Percentiles rank a stretch among this genome's conserved stretches.
These are phyloP conservation scores for Colletotrichum coccodes DNA, from an alignment of 2,329 filamentous ascomycete genomes.

Conservation along the genomic window DNA sequence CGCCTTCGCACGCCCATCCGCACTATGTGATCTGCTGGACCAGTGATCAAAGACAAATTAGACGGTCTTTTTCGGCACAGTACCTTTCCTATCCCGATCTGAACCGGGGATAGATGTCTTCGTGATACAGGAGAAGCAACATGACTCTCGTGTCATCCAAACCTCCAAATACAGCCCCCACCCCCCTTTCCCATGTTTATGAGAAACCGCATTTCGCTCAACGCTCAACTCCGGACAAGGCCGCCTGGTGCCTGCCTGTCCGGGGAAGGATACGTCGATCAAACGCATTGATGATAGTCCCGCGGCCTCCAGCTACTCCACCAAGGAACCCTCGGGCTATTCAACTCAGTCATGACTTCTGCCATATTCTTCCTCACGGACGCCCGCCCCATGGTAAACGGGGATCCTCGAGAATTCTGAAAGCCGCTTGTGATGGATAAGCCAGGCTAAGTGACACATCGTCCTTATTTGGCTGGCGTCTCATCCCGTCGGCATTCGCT, in stretches of 20 bases:
- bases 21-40: not conserved
- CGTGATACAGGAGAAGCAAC: conserved; percentile 13
- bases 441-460: not conserved
- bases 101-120: conserved; percentile 10
- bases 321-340: not conserved
- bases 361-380: not conserved
- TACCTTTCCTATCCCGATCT: not conserved
- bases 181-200: not conserved
- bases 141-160: conserved; percentile 29
- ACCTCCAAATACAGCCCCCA: not conserved
- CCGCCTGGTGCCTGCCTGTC: not conserved
- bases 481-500: too few relatives aligned
- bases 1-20: not conserved
- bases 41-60: not conserved
- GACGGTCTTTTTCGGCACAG: not conserved
- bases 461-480: not conserved
- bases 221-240: conserved; percentile 14
- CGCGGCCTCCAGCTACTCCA: conserved; percentile 1
- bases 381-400: conserved; percentile 4
- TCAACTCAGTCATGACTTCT: not conserved
- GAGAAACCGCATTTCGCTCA: not conserved
- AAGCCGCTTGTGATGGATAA: not conserved
- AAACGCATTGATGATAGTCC: not conserved
- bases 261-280: not conserved
- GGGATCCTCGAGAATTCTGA: not conserved